A percentile compares a stretch with the other conserved stretches of the same genome.
Evolutionary conservation across 129 eudicot species (phyloP).

Genomic region (Flaveria trinervia): DNA sequence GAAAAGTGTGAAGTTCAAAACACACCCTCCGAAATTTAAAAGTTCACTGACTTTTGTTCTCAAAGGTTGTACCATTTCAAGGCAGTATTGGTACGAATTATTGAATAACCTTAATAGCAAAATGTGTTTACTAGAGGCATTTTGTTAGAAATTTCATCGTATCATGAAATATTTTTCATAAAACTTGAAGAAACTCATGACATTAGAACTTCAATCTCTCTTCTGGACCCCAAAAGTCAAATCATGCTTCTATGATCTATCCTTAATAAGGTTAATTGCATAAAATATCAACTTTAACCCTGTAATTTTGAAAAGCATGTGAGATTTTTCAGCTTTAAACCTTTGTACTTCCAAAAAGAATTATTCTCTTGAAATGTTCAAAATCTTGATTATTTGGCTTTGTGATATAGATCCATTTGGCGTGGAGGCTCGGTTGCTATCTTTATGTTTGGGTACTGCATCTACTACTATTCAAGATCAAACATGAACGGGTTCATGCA

Average conservation of each 20-base stretch:
- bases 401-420: slow-evolving; percentile 62
- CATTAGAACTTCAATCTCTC: too few species aligned
- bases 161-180: too few species aligned
- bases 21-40: background rate
- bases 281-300: background rate
- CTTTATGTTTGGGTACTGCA: slow-evolving; percentile 65
- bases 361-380: background rate
- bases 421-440: slow-evolving; percentile 88
- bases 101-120: too few species aligned
- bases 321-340: background rate
- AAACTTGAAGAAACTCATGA: too few species aligned
- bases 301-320: background rate
- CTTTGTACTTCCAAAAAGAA: background rate
- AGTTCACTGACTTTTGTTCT: slow-evolving; percentile 11
- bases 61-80: background rate
- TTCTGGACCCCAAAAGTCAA: background rate
- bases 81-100: background rate
- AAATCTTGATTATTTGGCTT: slow-evolving; percentile 15
- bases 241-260: background rate
- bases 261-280: background rate
- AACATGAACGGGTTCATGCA: slow-evolving; percentile 86
- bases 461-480: slow-evolving; percentile 62
- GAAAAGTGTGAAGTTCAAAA: slow-evolving; percentile 1
- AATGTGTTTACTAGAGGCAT: too few species aligned
- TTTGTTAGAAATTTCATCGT: too few species aligned